Conservation (phyloP, 768 basidiomycete species). For the Austroboletus festivus region DNA sequence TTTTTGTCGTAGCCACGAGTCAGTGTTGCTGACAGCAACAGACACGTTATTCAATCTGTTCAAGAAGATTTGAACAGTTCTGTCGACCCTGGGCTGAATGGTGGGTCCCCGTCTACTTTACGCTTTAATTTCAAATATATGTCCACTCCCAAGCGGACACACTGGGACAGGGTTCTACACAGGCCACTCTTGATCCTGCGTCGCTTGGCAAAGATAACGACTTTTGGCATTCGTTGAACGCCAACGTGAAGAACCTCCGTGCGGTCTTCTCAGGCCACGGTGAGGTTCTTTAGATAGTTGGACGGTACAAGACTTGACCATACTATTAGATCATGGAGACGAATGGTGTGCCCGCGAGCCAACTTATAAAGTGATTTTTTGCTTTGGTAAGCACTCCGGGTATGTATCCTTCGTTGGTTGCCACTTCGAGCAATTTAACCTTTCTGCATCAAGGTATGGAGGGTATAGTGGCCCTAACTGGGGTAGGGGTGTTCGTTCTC, state of each 20-base stretch:
- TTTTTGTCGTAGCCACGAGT: background rate
- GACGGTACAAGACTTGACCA: background rate
- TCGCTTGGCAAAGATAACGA: slow-evolving; percentile 47
- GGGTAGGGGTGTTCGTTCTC: slow-evolving; percentile 65
- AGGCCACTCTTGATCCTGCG: slow-evolving; percentile 42
- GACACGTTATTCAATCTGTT: slow-evolving; percentile 33
- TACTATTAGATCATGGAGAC: slow-evolving; percentile 61
- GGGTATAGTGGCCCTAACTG: slow-evolving; percentile 51
- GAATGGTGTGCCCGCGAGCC: slow-evolving; percentile 77
- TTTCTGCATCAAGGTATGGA: slow-evolving; percentile 51
- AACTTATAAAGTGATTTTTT: slow-evolving; percentile 61
- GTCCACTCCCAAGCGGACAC: slow-evolving; percentile 43
- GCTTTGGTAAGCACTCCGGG: slow-evolving; percentile 77
- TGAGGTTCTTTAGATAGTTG: slow-evolving; percentile 22
- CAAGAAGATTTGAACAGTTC: slow-evolving; percentile 36
- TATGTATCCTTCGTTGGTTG: slow-evolving; percentile 23
- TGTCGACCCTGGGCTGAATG: slow-evolving; percentile 42
- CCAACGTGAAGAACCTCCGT: slow-evolving; percentile 60
- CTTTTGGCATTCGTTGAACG: slow-evolving; percentile 62
- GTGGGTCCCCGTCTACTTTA: slow-evolving; percentile 16
- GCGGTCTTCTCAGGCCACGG: slow-evolving; percentile 73
- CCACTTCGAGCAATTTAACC: background rate
- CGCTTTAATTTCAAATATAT: background rate
- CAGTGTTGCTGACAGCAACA: background rate
- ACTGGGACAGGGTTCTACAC: slow-evolving; percentile 56